Conservation (phyloP, 345 rosid species). For the Dovyalis caffra region DNA sequence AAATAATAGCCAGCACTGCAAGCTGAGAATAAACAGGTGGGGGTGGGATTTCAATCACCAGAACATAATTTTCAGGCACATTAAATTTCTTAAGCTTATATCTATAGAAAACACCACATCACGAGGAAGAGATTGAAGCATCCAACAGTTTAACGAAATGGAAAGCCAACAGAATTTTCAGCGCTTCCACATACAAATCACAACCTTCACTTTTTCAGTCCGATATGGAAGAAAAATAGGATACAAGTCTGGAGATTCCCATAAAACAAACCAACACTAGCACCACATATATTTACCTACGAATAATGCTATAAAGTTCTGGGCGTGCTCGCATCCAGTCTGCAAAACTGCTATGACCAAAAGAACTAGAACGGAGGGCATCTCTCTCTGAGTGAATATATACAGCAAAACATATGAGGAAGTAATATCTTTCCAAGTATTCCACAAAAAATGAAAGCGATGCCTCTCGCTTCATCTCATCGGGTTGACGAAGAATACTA, state of each 20-base stretch:
- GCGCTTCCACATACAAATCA: background rate
- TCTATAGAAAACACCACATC: background rate
- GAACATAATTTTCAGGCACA: background rate
- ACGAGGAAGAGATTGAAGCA: background rate
- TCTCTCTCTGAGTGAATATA: slow-evolving; percentile 93
- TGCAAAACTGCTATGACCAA: slow-evolving; percentile 74
- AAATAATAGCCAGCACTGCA: background rate
- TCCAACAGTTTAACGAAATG: background rate
- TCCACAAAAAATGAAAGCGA: slow-evolving; percentile 91
- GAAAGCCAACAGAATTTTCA: background rate
- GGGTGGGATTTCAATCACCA: background rate
- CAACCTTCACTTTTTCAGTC: background rate
- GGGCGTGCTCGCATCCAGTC: slow-evolving; percentile 99
- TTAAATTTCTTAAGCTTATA: background rate
- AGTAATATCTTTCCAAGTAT: slow-evolving; percentile 98
- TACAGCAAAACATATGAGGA: slow-evolving; percentile 95
- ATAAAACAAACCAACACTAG: background rate
- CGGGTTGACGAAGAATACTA: slow-evolving; percentile 87
- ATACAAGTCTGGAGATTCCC: background rate
- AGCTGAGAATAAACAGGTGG: background rate
- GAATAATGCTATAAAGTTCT: slow-evolving; percentile 89
- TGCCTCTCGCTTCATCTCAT: slow-evolving; percentile 97
- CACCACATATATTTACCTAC: slow-evolving; percentile 51
- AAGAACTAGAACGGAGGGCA: slow-evolving; percentile 71
- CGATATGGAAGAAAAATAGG: background rate